Conservation (phyloP, 345 rosid genomes). For the Camelina hispida region DNA sequence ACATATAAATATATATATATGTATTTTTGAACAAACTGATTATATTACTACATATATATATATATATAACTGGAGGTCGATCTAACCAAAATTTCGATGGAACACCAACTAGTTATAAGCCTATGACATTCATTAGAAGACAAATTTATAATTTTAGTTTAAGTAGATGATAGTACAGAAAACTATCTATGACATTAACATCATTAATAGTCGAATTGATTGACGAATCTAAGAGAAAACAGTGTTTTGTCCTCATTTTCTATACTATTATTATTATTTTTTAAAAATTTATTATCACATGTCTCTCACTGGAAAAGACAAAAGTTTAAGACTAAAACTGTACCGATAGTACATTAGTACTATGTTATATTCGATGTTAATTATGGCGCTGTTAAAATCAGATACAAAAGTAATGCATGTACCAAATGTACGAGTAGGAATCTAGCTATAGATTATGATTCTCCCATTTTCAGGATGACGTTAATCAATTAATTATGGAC, state of each 20-base stretch:
- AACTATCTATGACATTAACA: background rate
- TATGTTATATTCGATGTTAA: slow-evolving; percentile 27
- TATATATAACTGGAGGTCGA: too few relatives aligned
- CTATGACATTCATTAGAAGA: too few relatives aligned
- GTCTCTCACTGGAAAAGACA: slow-evolving; percentile 32
- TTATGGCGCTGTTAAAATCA: slow-evolving; percentile 19
- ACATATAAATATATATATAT: too few relatives aligned
- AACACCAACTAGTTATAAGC: too few relatives aligned
- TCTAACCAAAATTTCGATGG: too few relatives aligned
- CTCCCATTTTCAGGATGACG: slow-evolving; percentile 17
- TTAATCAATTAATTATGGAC: slow-evolving; percentile 3
- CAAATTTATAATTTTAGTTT: too few relatives aligned
- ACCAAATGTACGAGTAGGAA: slow-evolving; percentile 40
- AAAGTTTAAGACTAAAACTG: slow-evolving; percentile 21
- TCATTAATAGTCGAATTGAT: background rate
- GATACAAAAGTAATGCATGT: slow-evolving; percentile 33
- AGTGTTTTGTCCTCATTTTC: slow-evolving; percentile 11
- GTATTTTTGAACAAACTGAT: too few relatives aligned
- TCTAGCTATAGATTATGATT: slow-evolving; percentile 25
- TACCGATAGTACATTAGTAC: background rate
- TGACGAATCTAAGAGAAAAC: slow-evolving; percentile 2
- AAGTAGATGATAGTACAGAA: too few relatives aligned
- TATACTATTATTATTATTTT: background rate
- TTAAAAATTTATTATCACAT: slow-evolving; percentile 11
- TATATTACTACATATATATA: too few relatives aligned